Evolutionary conservation across 352 stramenopile genomes (phyloP), one percentile per base, ranked within the genome.

Genomic region (Phytopythium montanum): DNA sequence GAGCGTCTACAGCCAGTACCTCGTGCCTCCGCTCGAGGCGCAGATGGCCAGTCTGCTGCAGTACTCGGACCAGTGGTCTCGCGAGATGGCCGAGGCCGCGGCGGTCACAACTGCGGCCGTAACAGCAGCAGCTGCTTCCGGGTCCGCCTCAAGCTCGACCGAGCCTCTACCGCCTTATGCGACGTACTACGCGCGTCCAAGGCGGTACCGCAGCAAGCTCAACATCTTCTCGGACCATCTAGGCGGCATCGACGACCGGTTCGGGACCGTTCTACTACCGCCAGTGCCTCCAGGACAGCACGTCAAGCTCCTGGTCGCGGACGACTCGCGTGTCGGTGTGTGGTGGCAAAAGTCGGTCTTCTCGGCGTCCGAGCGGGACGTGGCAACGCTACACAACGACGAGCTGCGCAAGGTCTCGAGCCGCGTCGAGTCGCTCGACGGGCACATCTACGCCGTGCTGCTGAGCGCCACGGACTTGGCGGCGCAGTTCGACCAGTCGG

Each of bases 311-410:
- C 62, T 92, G 8, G 79, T 92, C 7, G 77, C 80, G 5, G 79
- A 92, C 60, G 49, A 69, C 12, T 64, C 60, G 19, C 42, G 75
- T 10, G 58, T 88, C 4, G 82, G 82, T 1, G 54, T 92, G 2
- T 92, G 82, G 79, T 89, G 78, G 79, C 78, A 86, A 36, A 89
- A 88, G 34, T 65, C 74, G 0, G 63, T 90, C 8, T 65, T 81
- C 38, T 75, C 73, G 8, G 61, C 74, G 1, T 80, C 78, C 0
- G 74, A 90, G 28, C 56, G 76, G 53, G 82, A 88, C 36, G 73
- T 90, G 31, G 76, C 70, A 38, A 87, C 73, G 2, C 56, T 78
- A 19, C 79, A 91, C 51, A 74, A 76, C 3, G 79, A 91, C 46
- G 79, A 82, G 19, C 73, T 41, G 48, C 75, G 73, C 13, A 71